These are phyloP conservation scores for Quercus ilex DNA, from an alignment of 306 rosid species.

Conservation along the genomic window DNA sequence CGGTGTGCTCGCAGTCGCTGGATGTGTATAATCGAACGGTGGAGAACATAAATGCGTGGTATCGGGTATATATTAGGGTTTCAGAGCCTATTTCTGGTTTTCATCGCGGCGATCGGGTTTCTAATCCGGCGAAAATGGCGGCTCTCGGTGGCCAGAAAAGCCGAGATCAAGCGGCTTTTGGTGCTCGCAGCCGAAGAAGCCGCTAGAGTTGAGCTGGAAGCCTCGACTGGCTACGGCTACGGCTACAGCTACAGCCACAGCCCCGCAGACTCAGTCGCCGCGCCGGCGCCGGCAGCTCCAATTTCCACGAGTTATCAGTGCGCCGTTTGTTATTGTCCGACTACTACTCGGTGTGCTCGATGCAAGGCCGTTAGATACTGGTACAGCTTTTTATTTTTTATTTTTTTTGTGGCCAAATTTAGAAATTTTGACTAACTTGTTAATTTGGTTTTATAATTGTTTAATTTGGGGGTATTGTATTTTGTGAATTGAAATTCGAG, in stretches of 20 bases:
- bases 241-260: neutral
- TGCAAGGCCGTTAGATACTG: constrained; percentile 93
- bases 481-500: neutral
- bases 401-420: neutral
- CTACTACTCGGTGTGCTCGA: constrained; percentile 70
- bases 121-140: constrained; percentile 63
- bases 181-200: constrained; percentile 71
- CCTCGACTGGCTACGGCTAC: constrained; percentile 28
- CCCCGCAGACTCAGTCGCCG: neutral
- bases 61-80: constrained; percentile 75
- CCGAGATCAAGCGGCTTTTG: constrained; percentile 80
- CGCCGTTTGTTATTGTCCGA: constrained; percentile 69
- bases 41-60: constrained; percentile 73
- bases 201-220: constrained; percentile 74
- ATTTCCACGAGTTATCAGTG: constrained; percentile 41
- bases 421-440: neutral
- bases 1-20: constrained; percentile 35
- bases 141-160: constrained; percentile 52
- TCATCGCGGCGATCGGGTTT: constrained; percentile 53
- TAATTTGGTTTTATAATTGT: constrained; percentile 1
- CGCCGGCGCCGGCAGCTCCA: neutral
- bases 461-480: neutral
- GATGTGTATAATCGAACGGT: constrained; percentile 34
- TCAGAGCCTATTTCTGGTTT: constrained; percentile 55
- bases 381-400: constrained; percentile 28